A percentile compares a stretch with the other conserved stretches of the same genome.
Evolutionary conservation across 2,329 filamentous ascomycete species (phyloP).

Genomic region (Cordyceps militaris): DNA sequence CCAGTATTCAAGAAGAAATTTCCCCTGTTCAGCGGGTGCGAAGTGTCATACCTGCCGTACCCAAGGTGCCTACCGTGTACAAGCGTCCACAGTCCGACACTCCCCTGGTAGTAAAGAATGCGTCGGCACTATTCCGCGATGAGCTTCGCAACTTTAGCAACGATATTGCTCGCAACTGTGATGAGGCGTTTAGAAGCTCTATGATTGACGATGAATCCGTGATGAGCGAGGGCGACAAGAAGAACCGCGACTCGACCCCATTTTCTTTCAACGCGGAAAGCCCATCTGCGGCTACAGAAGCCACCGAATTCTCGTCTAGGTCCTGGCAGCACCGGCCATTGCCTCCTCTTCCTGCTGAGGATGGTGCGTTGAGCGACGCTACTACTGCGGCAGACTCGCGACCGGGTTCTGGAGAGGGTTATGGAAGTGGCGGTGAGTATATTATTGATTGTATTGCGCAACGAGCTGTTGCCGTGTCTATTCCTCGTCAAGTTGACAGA

Average conservation of each 20-base stretch:
- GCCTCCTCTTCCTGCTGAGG: conserved; percentile 39
- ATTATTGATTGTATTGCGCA: conserved; percentile 21
- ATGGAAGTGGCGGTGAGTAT: conserved; percentile 17
- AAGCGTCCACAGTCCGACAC: conserved; percentile 21
- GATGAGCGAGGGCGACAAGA: conserved; percentile 26
- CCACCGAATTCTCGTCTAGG: conserved; percentile 24
- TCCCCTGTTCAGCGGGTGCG: conserved; percentile 13
- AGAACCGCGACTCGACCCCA: conserved; percentile 31
- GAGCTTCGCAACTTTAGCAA: conserved; percentile 78
- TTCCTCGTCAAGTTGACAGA: conserved; percentile 33
- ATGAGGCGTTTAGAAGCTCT: conserved; percentile 79
- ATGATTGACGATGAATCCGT: conserved; percentile 35
- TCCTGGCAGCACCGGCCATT: conserved; percentile 44
- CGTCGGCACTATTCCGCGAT: conserved; percentile 48
- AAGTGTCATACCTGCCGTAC: conserved; percentile 25
- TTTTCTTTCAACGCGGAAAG: conserved; percentile 36
- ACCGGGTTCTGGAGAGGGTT: conserved; percentile 21
- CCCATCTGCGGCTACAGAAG: conserved; percentile 22
- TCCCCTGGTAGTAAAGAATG: conserved; percentile 20
- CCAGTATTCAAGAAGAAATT: background rate
- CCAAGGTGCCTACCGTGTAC: conserved; percentile 18
- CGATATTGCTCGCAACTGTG: conserved; percentile 82
- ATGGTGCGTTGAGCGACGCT: conserved; percentile 16
- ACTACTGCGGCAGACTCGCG: conserved; percentile 18
- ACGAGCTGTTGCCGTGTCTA: conserved; percentile 25